phyloP scores from a whole-genome alignment of 1,284 basidiomycete genomes.

The Meira miltonrushii region DNA sequence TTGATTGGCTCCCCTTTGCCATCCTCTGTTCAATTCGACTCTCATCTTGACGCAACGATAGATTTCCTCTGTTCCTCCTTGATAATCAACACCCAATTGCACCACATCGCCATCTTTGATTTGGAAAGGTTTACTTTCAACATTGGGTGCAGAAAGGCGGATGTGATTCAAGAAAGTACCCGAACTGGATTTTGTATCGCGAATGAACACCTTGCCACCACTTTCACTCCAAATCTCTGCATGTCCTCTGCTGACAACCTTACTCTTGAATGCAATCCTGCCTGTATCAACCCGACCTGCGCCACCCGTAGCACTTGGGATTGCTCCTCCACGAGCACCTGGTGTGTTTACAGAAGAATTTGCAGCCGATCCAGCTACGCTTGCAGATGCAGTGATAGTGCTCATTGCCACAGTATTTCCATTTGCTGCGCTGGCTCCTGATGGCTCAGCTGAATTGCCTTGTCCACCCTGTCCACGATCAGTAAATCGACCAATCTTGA shows the following conservation, averaged over 20 bases:
- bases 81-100: conserved; percentile 95
- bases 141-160: conserved; percentile 74
- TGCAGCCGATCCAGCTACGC: neutral
- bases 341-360: conserved; percentile 3
- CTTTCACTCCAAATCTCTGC: conserved; percentile 83
- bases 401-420: neutral
- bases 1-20: conserved; percentile 79
- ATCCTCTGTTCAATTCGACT: conserved; percentile 73
- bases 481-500: conserved; percentile 87
- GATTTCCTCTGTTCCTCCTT: conserved; percentile 93
- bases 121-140: conserved; percentile 67
- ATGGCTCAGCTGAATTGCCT: conserved; percentile 12
- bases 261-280: conserved; percentile 80
- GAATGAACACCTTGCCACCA: conserved; percentile 65
- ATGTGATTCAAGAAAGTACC: conserved; percentile 97
- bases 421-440: neutral
- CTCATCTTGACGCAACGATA: conserved; percentile 97
- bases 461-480: conserved; percentile 56
- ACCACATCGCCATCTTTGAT: conserved; percentile 91
- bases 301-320: conserved; percentile 15
- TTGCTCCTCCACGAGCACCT: conserved; percentile 12
- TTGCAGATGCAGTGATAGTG: conserved; percentile 32
- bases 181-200: conserved; percentile 81
- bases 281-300: conserved; percentile 39
- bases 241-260: conserved; percentile 89